phyloP scores from a whole-genome alignment of 139 green algal species.

The Picochlorum sp. region DNA sequence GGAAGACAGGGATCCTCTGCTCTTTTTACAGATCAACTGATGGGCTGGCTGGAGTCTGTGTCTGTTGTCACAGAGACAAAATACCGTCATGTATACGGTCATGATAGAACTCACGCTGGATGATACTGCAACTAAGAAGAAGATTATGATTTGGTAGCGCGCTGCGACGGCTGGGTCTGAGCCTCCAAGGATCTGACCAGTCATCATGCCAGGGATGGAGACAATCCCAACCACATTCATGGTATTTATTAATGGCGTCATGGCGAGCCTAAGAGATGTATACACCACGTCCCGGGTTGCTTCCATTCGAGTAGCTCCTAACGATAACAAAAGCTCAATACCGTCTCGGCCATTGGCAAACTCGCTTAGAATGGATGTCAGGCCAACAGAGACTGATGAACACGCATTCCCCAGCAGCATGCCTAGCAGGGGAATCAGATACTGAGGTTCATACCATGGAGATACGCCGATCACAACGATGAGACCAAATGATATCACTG shows the following conservation, averaged over 20 bases:
- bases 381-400: conserved; percentile 56
- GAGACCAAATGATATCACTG: conserved; percentile 42
- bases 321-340: conserved; percentile 59
- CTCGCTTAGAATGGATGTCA: conserved; percentile 48
- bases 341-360: conserved; percentile 37
- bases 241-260: conserved; percentile 74
- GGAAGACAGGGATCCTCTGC: too few relatives aligned
- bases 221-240: conserved; percentile 63
- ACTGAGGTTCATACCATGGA: conserved; percentile 60
- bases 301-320: conserved; percentile 69
- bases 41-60: conserved; percentile 8
- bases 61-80: conserved; percentile 4
- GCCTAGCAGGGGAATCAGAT: conserved; percentile 56
- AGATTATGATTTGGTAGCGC: conserved; percentile 73
- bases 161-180: conserved; percentile 48
- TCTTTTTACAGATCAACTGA: not conserved
- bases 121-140: conserved; percentile 55
- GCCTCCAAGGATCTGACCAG: conserved; percentile 72
- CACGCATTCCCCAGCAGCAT: conserved; percentile 80
- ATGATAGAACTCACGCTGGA: conserved; percentile 10
- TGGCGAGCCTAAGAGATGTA: conserved; percentile 38
- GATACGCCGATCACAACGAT: conserved; percentile 41
- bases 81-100: conserved; percentile 7
- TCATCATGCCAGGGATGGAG: conserved; percentile 77
- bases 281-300: conserved; percentile 41